Evolutionary conservation across 164 flowering plant species (phyloP).

Genomic region (Echeveria elegans): DNA sequence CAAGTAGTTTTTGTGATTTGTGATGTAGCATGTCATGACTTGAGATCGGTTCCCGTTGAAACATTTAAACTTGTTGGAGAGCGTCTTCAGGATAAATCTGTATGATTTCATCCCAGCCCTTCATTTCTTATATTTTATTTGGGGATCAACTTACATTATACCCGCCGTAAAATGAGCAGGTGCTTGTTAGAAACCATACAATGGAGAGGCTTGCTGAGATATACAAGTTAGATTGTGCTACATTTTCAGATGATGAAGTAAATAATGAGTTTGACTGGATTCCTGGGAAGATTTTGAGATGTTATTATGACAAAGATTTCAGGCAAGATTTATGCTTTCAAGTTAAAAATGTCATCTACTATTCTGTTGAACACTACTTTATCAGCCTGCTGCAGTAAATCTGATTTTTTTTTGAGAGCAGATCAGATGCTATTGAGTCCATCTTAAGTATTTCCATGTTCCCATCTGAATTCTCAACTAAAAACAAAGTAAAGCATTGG

Average conservation of each 20-base stretch:
- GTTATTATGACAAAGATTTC: constrained; percentile 89
- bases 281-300: constrained; percentile 85
- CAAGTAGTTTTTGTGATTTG: constrained; percentile 82
- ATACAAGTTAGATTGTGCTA: constrained; percentile 44
- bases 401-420: constrained; percentile 24
- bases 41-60: constrained; percentile 55
- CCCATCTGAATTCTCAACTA: constrained; percentile 49
- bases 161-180: constrained; percentile 32
- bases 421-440: constrained; percentile 74
- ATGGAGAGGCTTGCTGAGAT: constrained; percentile 90
- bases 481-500: constrained; percentile 66
- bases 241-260: constrained; percentile 29
- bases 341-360: neutral
- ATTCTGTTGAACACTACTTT: neutral
- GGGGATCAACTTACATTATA: neutral
- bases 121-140: neutral
- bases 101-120: constrained; percentile 16
- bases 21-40: constrained; percentile 55
- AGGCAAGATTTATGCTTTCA: constrained; percentile 31
- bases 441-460: constrained; percentile 52
- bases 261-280: constrained; percentile 61
- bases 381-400: neutral
- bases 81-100: constrained; percentile 96
- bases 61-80: constrained; percentile 70
- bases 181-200: constrained; percentile 73